Conservation (phyloP, 1,284 basidiomycete genomes). For the Cryptococcus floricola region DNA sequence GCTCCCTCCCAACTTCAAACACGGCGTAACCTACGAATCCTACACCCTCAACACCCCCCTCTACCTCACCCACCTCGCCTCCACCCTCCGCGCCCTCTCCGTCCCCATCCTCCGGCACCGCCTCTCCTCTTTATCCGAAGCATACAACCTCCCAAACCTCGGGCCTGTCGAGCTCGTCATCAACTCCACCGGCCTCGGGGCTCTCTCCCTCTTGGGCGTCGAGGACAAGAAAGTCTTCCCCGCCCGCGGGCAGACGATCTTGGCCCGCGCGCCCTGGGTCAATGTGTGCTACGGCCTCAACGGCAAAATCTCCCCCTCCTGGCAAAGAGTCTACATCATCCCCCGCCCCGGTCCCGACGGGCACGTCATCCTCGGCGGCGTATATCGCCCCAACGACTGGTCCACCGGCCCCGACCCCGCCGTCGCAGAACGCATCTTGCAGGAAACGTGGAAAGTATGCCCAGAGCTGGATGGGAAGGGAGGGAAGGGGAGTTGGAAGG, state of each 20-base stretch:
- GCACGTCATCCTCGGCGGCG: slow-evolving; percentile 45
- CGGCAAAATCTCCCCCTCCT: neutral
- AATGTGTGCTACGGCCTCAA: slow-evolving; percentile 20
- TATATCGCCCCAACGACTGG: slow-evolving; percentile 41
- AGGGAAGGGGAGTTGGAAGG: slow-evolving; percentile 33
- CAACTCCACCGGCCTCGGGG: slow-evolving; percentile 50
- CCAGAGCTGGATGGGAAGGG: slow-evolving; percentile 38
- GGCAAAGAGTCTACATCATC: slow-evolving; percentile 42
- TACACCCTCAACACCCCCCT: slow-evolving; percentile 48
- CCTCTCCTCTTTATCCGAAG: slow-evolving; percentile 45
- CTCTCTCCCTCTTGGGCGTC: slow-evolving; percentile 54
- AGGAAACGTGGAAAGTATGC: slow-evolving; percentile 41
- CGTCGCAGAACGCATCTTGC: slow-evolving; percentile 44
- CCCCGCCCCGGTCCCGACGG: slow-evolving; percentile 45
- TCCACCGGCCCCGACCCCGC: slow-evolving; percentile 31
- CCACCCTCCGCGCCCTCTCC: slow-evolving; percentile 29
- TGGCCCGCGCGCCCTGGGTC: slow-evolving; percentile 58
- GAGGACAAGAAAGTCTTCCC: slow-evolving; percentile 70
- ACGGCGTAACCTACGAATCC: slow-evolving; percentile 44
- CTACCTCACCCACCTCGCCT: slow-evolving; percentile 43
- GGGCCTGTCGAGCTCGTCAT: slow-evolving; percentile 46
- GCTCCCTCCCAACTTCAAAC: slow-evolving; percentile 12
- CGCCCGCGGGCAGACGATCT: slow-evolving; percentile 78
- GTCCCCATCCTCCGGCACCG: slow-evolving; percentile 41
- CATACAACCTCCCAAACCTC: slow-evolving; percentile 32